Conservation (phyloP, 805 yeast genomes). For the Wickerhamomyces alni region DNA sequence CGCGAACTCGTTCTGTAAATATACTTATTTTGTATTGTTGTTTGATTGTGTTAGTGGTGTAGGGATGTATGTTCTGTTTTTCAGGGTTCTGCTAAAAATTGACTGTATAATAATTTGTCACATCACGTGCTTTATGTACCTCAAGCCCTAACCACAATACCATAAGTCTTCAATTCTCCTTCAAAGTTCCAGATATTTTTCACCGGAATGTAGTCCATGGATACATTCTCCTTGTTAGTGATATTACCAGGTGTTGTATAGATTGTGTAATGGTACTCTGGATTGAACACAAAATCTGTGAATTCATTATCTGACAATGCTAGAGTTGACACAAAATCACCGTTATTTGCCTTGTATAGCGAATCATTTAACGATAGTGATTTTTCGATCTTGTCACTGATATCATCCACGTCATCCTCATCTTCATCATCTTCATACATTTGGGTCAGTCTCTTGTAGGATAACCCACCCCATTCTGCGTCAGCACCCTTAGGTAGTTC, state of each 20-base stretch:
- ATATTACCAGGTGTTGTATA: constrained; percentile 16
- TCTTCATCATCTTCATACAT: constrained; percentile 38
- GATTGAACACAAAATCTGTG: constrained; percentile 3
- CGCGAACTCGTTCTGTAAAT: neutral
- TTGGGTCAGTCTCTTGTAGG: constrained; percentile 32
- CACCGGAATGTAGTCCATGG: constrained; percentile 26
- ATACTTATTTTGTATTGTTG: too few relatives aligned
- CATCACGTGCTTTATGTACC: neutral
- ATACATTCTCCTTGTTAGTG: neutral
- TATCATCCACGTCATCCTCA: constrained; percentile 4
- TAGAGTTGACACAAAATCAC: constrained; percentile 13
- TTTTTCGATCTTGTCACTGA: constrained; percentile 2
- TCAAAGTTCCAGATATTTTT: constrained; percentile 20
- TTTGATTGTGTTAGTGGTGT: too few relatives aligned
- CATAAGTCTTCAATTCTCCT: constrained; percentile 19
- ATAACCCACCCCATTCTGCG: constrained; percentile 72
- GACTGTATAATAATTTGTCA: too few relatives aligned
- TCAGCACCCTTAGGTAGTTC: constrained; percentile 57
- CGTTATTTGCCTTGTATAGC: constrained; percentile 11
- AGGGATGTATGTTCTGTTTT: neutral
- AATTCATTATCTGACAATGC: constrained; percentile 13
- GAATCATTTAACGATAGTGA: constrained; percentile 3
- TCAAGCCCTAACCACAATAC: constrained; percentile 17
- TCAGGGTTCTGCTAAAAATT: too few relatives aligned
- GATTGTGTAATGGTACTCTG: constrained; percentile 16